These are phyloP conservation scores for Turritis glabra DNA, from an alignment of 345 rosid genomes.

Conservation along the genomic window DNA sequence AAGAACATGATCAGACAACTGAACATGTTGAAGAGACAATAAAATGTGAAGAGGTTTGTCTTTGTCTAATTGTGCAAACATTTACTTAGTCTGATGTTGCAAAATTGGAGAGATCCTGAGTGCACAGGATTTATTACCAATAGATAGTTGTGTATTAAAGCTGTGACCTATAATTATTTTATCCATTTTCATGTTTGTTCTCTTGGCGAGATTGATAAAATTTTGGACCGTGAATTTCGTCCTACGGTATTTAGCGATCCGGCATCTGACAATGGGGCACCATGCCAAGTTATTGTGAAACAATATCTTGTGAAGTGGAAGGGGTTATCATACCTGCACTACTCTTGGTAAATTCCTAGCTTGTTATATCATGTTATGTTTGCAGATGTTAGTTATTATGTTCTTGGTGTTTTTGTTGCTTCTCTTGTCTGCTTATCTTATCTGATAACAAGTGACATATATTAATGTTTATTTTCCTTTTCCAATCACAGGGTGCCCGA, in stretches of 20 bases:
- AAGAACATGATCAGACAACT: neutral
- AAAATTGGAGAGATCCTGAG: too few species aligned
- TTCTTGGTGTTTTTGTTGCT: slow-evolving; percentile 5
- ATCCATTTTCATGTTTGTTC: slow-evolving; percentile 66
- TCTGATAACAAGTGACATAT: neutral
- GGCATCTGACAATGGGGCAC: slow-evolving; percentile 55
- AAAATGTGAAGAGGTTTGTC: slow-evolving; percentile 59
- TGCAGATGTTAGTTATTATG: slow-evolving; percentile 9
- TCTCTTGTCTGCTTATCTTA: neutral
- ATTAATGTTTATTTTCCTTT: neutral
- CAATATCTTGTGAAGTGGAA: slow-evolving; percentile 97
- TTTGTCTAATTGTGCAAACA: slow-evolving; percentile 22
- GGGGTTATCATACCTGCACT: slow-evolving; percentile 83
- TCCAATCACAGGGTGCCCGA: slow-evolving; percentile 68
- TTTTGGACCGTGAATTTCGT: slow-evolving; percentile 79
- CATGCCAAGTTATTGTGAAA: slow-evolving; percentile 63
- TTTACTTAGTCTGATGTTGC: neutral
- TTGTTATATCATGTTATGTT: neutral
- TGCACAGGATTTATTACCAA: too few species aligned
- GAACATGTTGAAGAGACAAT: slow-evolving; percentile 58
- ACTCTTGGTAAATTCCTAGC: slow-evolving; percentile 64
- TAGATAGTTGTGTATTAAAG: too few species aligned
- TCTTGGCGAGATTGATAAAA: slow-evolving; percentile 63
- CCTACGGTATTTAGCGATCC: slow-evolving; percentile 56
- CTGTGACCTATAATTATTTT: slow-evolving; percentile 22